A percentile compares a stretch with the other conserved stretches of the same genome.
Conservation (phyloP, 306 rosid genomes). For the Myrica gale region DNA sequence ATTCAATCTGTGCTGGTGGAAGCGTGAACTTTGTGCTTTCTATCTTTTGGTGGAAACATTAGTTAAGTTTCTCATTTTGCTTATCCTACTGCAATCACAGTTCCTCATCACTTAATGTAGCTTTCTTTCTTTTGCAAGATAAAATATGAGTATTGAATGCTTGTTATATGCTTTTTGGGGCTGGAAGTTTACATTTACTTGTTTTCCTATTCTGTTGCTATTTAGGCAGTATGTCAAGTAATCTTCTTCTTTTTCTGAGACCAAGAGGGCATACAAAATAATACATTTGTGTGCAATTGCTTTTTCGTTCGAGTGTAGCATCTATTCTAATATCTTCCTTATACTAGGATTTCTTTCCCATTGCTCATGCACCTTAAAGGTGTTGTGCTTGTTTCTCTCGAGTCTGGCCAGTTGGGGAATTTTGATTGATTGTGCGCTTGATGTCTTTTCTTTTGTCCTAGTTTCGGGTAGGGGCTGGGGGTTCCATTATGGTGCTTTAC, state of each 20-base stretch:
- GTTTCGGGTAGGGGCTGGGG: not conserved
- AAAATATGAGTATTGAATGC: not conserved
- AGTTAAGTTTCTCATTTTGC: not conserved
- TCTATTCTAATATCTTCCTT: not conserved
- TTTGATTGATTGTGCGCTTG: not conserved
- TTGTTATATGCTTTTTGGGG: not conserved
- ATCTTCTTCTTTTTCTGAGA: not conserved
- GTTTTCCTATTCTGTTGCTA: not conserved
- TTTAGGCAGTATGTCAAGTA: too few relatives aligned
- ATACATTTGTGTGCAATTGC: not conserved
- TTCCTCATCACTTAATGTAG: not conserved
- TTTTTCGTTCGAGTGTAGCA: not conserved
- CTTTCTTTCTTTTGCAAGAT: not conserved
- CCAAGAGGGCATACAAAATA: not conserved
- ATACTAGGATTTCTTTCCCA: too few relatives aligned
- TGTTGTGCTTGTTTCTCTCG: not conserved
- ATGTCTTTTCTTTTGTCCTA: conserved; percentile 1
- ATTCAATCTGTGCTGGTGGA: not conserved
- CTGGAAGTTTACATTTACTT: not conserved
- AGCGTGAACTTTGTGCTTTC: not conserved
- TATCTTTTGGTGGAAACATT: not conserved
- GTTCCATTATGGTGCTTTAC: conserved; percentile 23
- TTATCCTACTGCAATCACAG: not conserved
- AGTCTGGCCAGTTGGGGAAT: not conserved
- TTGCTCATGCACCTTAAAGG: too few relatives aligned